These are phyloP conservation scores for Camellia lanceoleosa DNA, from an alignment of 148 eudicot species.

Conservation along the genomic window DNA sequence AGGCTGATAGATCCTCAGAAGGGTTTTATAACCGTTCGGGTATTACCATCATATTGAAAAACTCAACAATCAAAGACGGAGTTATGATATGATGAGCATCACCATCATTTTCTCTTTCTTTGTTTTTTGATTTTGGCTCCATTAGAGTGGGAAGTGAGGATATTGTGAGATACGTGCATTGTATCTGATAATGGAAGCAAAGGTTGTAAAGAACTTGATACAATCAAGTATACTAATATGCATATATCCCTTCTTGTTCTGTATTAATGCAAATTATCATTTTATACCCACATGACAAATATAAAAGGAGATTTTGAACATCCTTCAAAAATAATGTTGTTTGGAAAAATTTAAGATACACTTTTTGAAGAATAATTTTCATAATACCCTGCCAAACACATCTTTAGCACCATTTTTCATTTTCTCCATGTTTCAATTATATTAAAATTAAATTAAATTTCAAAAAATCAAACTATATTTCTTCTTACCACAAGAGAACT, in stretches of 20 bases:
- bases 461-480: too few relatives aligned
- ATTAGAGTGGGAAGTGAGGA: background rate
- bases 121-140: constrained; percentile 6
- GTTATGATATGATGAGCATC: constrained; percentile 43
- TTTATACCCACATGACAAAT: background rate
- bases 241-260: background rate
- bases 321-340: too few relatives aligned
- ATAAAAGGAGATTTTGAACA: too few relatives aligned
- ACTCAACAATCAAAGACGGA: constrained; percentile 72
- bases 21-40: constrained; percentile 96
- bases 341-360: too few relatives aligned
- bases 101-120: background rate
- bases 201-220: constrained; percentile 5
- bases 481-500: too few relatives aligned
- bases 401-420: too few relatives aligned
- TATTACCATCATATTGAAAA: constrained; percentile 60
- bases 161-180: background rate
- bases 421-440: too few relatives aligned
- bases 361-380: too few relatives aligned
- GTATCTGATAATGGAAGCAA: background rate
- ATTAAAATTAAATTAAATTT: too few relatives aligned
- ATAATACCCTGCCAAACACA: too few relatives aligned
- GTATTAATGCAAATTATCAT: background rate
- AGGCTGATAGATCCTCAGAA: constrained; percentile 86
- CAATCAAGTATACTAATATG: background rate